These are phyloP conservation scores for Papiliotrema fonsecae DNA, from an alignment of 1,284 basidiomycete species.

Conservation along the genomic window DNA sequence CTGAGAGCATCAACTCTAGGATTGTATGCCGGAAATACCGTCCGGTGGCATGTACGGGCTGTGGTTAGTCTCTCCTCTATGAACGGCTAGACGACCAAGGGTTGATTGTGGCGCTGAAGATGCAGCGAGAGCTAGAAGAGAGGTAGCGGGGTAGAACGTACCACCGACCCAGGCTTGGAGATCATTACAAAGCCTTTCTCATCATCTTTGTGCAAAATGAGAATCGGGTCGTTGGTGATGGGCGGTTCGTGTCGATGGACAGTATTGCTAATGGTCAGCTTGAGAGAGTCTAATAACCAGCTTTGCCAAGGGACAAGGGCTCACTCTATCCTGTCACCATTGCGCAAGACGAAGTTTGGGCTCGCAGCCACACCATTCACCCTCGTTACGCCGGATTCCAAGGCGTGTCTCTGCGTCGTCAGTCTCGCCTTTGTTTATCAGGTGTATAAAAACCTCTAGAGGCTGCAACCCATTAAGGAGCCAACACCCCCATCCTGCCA, in stretches of 20 bases:
- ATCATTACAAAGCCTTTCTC: constrained; percentile 83
- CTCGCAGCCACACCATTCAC: constrained; percentile 80
- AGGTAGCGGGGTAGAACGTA: constrained; percentile 47
- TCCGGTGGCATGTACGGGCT: constrained; percentile 87
- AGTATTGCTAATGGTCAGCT: constrained; percentile 61
- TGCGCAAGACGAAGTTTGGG: constrained; percentile 71
- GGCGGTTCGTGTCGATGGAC: constrained; percentile 96
- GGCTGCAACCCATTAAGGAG: too few relatives aligned
- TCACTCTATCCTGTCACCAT: constrained; percentile 87
- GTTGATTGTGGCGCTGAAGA: too few relatives aligned
- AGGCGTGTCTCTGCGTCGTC: constrained; percentile 67
- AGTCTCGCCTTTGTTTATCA: background rate
- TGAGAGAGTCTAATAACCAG: background rate
- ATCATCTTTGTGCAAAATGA: constrained; percentile 70
- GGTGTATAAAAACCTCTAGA: too few relatives aligned
- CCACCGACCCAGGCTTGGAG: constrained; percentile 90
- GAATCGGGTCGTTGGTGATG: constrained; percentile 78
- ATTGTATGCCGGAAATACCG: constrained; percentile 83
- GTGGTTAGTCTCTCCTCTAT: constrained; percentile 1
- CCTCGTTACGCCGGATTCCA: constrained; percentile 90
- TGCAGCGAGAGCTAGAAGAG: too few relatives aligned
- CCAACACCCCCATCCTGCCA: too few relatives aligned
- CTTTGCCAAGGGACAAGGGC: constrained; percentile 34
- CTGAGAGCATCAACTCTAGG: constrained; percentile 77
- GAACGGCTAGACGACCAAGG: too few relatives aligned